Conservation (phyloP, 257 asterid species). For the Sherardia arvensis region DNA sequence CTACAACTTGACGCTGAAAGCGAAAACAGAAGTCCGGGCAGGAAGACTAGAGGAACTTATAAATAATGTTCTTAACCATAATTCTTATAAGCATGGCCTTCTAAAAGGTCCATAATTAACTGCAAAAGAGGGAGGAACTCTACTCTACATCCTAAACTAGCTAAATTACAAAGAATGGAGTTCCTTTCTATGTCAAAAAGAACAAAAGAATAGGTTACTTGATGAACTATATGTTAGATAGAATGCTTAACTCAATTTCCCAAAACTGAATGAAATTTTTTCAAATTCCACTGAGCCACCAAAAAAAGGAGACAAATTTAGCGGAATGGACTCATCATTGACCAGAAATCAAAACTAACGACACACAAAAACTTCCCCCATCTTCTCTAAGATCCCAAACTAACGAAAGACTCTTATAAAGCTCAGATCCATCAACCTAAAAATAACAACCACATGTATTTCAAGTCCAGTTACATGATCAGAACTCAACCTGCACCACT, state of each 20-base stretch:
- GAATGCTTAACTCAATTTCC: neutral
- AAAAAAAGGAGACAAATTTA: neutral
- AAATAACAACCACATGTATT: slow-evolving; percentile 6
- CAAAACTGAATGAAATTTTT: slow-evolving; percentile 3
- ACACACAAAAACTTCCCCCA: slow-evolving; percentile 7
- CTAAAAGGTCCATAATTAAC: slow-evolving; percentile 12
- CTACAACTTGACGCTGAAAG: slow-evolving; percentile 2
- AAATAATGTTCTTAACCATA: neutral
- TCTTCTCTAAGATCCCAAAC: slow-evolving; percentile 14
- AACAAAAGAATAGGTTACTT: slow-evolving; percentile 21
- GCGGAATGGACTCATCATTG: slow-evolving; percentile 16
- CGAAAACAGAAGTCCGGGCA: slow-evolving; percentile 18
- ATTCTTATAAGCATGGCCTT: slow-evolving; percentile 14
- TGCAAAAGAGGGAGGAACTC: slow-evolving; percentile 7
- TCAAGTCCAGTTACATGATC: slow-evolving; percentile 17
- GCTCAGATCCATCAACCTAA: slow-evolving; percentile 19
- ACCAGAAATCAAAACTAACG: slow-evolving; percentile 15
- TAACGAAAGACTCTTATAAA: slow-evolving; percentile 8
- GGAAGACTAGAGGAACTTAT: slow-evolving; percentile 11
- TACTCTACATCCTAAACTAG: slow-evolving; percentile 20
- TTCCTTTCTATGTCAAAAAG: slow-evolving; percentile 4
- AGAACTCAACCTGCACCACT: slow-evolving; percentile 7
- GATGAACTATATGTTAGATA: neutral
- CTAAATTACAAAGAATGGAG: slow-evolving; percentile 17
- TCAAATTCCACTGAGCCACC: slow-evolving; percentile 9